Conservation (phyloP, 1,284 basidiomycete genomes). For the Xerocomus minutiporus region DNA sequence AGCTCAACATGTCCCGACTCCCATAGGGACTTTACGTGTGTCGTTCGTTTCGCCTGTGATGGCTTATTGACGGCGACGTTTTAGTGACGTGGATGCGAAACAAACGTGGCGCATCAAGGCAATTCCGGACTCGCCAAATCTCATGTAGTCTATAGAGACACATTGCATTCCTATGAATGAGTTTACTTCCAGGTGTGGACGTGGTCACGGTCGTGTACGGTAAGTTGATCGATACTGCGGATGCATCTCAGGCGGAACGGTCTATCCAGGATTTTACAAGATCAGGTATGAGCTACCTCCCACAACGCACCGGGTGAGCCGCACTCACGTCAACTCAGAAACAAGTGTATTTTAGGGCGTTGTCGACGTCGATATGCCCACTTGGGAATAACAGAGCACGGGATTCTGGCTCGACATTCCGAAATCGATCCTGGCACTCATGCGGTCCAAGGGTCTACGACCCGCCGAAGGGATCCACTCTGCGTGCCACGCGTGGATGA, state of each 20-base stretch:
- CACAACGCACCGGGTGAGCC: no score
- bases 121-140: conserved; percentile 54
- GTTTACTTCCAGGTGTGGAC: conserved; percentile 50
- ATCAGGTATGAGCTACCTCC: conserved; percentile 40
- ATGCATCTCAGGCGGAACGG: not conserved
- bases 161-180: not conserved
- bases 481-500: conserved; percentile 80
- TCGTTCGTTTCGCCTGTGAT: not conserved
- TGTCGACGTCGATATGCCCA: conserved; percentile 76
- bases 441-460: conserved; percentile 57
- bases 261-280: conserved; percentile 51
- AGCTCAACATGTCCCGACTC: not conserved
- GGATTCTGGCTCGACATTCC: conserved; percentile 89
- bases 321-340: conserved; percentile 36
- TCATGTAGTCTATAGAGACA: conserved; percentile 43
- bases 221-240: conserved; percentile 29
- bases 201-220: conserved; percentile 75
- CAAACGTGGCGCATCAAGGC: conserved; percentile 76
- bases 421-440: conserved; percentile 43
- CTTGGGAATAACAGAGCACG: conserved; percentile 71
- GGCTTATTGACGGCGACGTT: conserved; percentile 1
- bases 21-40: conserved; percentile 68
- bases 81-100: conserved; percentile 72
- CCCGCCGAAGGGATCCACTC: conserved; percentile 60
- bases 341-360: conserved; percentile 69